Evolutionary conservation across 331 rosid species (phyloP), one percentile per base, ranked within the genome.

Genomic region (Quercus tomentella): DNA sequence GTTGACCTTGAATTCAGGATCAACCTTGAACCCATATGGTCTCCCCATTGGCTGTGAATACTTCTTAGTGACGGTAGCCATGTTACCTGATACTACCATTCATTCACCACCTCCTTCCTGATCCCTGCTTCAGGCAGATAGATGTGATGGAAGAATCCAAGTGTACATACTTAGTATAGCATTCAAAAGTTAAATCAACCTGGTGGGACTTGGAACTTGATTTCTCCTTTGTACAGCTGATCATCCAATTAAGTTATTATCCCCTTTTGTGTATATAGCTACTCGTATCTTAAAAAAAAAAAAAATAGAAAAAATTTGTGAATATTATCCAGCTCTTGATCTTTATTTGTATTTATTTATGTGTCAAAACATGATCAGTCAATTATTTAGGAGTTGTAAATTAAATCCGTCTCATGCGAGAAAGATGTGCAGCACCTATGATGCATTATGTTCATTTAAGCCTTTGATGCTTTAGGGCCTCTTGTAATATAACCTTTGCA

Each of bases 1-100:
- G 84, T 88, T 96, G 92, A 82, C 92, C 91, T 85, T 89, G 93
- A 93, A 93, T 93, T 90, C 98, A 93, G 97, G 98, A 75, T 91
- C 94, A 84, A 73, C 92, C 78, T 73, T 75, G 72, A 91, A 91
- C 83, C 93, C 97, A 28, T 93, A 86, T 52, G 90, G 91, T 91
- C 94, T 93, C 87, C 96, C 98, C 7, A 80, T 86, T 73, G 99
- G 97, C 78, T 91, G 97, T 87, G 99, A 90, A 92, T 93, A 86
- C 86, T 96, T 91, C 75, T 79, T 96, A 68, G 98, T 91, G 85
- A 96, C 97, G 65, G 84, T 91, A 86, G 98, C 97, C 56, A 90
- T 96, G 97, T 88, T 93, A 87, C 99, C 98, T 21, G 99, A 88
- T 81, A 83, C 89, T 82, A 75, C 91, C 70, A 87, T 96, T 96